Base-by-base conservation (phyloP, 805 yeast genomes). In the Pichia rugopelliculosa region DNA sequence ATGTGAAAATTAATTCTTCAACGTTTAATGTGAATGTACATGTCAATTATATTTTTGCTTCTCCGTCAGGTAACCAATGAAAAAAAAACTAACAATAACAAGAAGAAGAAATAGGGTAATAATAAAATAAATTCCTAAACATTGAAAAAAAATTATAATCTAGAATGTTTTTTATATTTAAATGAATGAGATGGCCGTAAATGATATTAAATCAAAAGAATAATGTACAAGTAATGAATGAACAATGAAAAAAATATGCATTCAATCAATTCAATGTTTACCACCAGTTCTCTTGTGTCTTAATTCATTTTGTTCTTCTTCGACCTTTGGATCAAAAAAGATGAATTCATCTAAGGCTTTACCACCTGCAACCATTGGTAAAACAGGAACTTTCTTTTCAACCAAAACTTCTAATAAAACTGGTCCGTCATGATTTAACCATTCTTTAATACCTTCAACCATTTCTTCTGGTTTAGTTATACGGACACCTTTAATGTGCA, bases 301-400 rank as follows among this genome's bases (percentile, higher is more conserved):
- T 60, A 84, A 70, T 60, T 74, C 79, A 36, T 70, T 75, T 66
- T 84, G 84, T 67, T 82, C 78, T 60, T 70, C 73, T 72, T 88
- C 96, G 47, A 81, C 84, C 57, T 78, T 85, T 40, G 88, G 82
- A 65, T 91, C 96, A 68, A 83, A 93, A 41, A 76, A 75, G 56
- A 93, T 85, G 65, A 91, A 90, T 68, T 93, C 98, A 62, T 93
- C 91, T 60, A 93, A 76, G 54, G 86, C 96, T 67, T 86, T 87
- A 59, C 98, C 99, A 51, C 82, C 95, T 46, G 99, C 96, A 46
- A 93, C 98, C 95, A 93, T 89, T 48, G 99, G 99, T 65, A 93
- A 77, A 52, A 93, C 98, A 45, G 97, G 96, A 42, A 91, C 96
- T 75, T 85, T 85, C 76, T 80, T 80, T 71, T 90, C 98, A 27